phyloP scores from a whole-genome alignment of 2,329 filamentous ascomycete genomes.

The Alternaria ethzedia region DNA sequence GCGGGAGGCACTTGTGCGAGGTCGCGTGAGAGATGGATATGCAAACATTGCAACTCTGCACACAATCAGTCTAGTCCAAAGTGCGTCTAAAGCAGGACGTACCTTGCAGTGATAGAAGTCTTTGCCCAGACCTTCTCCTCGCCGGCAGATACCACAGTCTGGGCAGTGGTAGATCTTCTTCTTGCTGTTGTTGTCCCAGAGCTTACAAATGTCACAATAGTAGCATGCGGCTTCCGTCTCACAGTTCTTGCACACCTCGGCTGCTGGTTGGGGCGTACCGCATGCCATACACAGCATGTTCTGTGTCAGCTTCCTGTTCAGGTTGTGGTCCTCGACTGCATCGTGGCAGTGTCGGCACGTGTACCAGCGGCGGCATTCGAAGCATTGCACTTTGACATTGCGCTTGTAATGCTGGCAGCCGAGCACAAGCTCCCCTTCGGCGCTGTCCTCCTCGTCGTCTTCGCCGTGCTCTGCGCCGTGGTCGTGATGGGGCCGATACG shows the following conservation, averaged over 20 bases:
- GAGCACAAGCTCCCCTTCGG: constrained; percentile 58
- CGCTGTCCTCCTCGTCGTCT: constrained; percentile 58
- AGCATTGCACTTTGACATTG: constrained; percentile 96
- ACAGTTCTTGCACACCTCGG: constrained; percentile 79
- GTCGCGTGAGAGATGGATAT: constrained; percentile 86
- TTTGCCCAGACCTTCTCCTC: constrained; percentile 89
- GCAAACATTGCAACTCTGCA: constrained; percentile 79
- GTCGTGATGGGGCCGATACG: constrained; percentile 31
- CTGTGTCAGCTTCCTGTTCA: constrained; percentile 83
- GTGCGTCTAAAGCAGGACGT: constrained; percentile 28
- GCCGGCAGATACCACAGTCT: constrained; percentile 93
- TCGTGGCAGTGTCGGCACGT: constrained; percentile 96
- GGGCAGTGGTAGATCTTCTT: constrained; percentile 96
- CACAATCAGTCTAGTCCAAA: constrained; percentile 27
- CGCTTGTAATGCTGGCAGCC: constrained; percentile 94
- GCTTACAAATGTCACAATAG: constrained; percentile 92
- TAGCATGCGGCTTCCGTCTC: constrained; percentile 81
- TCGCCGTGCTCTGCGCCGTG: constrained; percentile 50
- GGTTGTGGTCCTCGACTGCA: constrained; percentile 74
- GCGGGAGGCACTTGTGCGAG: constrained; percentile 91
- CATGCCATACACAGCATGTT: constrained; percentile 99
- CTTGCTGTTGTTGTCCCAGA: constrained; percentile 92
- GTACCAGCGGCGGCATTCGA: constrained; percentile 88
- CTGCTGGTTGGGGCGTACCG: constrained; percentile 79
- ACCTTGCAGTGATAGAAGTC: constrained; percentile 99